Evolutionary conservation across 2,329 filamentous ascomycete species (phyloP), one percentile per base, ranked within the genome.

Genomic region (Eutypa lata): DNA sequence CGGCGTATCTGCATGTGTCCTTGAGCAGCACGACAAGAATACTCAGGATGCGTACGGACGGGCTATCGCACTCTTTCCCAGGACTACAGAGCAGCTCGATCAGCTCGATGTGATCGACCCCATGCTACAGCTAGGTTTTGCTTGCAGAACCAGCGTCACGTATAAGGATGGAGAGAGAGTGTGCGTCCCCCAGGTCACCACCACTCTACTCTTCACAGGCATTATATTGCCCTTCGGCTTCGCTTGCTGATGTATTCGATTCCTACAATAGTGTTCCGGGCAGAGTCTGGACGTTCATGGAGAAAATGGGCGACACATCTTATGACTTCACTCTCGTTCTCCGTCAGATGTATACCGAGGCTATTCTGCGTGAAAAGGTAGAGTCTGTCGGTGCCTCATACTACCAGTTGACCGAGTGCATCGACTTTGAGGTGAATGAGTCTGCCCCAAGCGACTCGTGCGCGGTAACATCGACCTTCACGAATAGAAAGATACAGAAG

Each of bases 291-390:
- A 73, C 70, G 28, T 80, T 81, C 54, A 77, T 82, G 74, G 74
- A 80, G 57, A 69, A 75, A 35, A 80, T 81, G 68, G 73, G 71
- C 35, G 76, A 79, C 52, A 79, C 78, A 1, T 66, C 68, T 24
- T 81, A 76, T 65, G 73, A 79, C 55, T 83, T 80, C 59, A 71
- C 74, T 0, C 66, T 81, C n/a, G 78, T 81, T 1, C 59, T 83
- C 50, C 69, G 80, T 16, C 79, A 83, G 64, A 81, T 77, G 61
- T 81, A 79, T 59, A 75, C 78, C 7, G 79, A 83, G 58, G 74
- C 76, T 13, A 75, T 82, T 42, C 76, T 82, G 49, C 71, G 79
- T 42, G 64, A 66, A n/a, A 66, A 70, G 53, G 47, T 74, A 62
- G 26, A 31, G 10, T 31, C 26, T 31, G 26, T 31, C 6, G 26